These are phyloP conservation scores for Colletotrichum graminicola DNA, from an alignment of 2,329 filamentous ascomycete species.

Conservation along the genomic window DNA sequence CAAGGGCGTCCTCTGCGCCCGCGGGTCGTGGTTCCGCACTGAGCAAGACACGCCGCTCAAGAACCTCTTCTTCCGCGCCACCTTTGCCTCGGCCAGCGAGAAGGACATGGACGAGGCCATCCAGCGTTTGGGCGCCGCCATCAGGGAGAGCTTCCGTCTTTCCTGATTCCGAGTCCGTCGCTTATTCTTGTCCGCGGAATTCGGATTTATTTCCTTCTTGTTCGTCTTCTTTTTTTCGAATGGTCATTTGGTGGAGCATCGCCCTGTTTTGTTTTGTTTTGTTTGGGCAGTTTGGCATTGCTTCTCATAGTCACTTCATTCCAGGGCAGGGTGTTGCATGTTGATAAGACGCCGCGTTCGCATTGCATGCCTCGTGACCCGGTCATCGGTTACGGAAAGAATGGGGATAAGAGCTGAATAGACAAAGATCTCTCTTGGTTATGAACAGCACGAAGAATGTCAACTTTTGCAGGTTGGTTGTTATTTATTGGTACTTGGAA, in stretches of 20 bases:
- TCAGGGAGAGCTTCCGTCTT: conserved; percentile 69
- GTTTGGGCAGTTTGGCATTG: neutral
- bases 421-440: neutral
- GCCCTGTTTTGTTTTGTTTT: neutral
- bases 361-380: neutral
- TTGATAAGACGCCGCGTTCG: neutral
- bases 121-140: conserved; percentile 78
- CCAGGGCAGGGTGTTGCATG: neutral
- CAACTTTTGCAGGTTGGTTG: neutral
- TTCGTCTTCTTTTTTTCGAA: too few relatives aligned
- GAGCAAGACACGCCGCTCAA: conserved; percentile 71
- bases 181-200: neutral
- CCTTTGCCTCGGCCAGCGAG: conserved; percentile 83
- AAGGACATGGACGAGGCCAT: conserved; percentile 80
- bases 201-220: neutral
- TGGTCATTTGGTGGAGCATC: neutral
- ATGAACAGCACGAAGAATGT: neutral
- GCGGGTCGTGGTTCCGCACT: conserved; percentile 92
- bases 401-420: neutral
- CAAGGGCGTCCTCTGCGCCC: conserved; percentile 82
- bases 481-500: neutral
- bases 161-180: conserved; percentile 42
- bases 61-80: conserved; percentile 88
- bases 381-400: neutral
- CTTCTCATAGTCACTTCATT: neutral